Conservation (phyloP, 1,284 basidiomycete species). For the Puccinia coronata region DNA sequence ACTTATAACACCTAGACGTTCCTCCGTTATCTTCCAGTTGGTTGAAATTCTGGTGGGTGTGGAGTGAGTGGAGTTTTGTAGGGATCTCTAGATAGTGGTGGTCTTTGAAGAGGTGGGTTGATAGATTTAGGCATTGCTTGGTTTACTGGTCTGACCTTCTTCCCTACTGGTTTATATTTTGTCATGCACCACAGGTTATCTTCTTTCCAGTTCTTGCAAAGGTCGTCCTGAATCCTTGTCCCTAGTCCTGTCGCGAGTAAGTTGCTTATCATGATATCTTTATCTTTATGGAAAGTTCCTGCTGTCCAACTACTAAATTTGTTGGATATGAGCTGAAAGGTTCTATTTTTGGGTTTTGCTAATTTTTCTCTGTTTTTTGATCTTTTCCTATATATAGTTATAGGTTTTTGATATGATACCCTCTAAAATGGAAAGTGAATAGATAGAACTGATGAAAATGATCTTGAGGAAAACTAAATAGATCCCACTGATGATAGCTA, state of each 20-base stretch:
- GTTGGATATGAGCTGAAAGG: not conserved
- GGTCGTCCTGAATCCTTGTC: not conserved
- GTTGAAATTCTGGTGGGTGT: not conserved
- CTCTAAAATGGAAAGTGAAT: too few species aligned
- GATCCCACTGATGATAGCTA: not conserved
- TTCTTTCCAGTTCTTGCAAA: slow-evolving; percentile 8
- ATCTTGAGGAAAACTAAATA: too few species aligned
- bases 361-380: too few species aligned
- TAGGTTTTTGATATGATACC: too few species aligned
- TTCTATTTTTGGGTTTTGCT: too few species aligned
- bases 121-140: slow-evolving; percentile 12
- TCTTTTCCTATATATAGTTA: too few species aligned
- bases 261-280: not conserved
- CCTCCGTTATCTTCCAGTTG: slow-evolving; percentile 7
- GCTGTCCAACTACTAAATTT: not conserved
- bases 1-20: not conserved
- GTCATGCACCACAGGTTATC: slow-evolving; percentile 5
- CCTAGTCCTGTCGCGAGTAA: not conserved
- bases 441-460: not conserved
- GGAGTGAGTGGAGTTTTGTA: not conserved
- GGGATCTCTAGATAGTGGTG: not conserved
- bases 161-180: slow-evolving; percentile 3
- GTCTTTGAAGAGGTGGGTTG: slow-evolving; percentile 18
- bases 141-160: not conserved
- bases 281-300: not conserved